These are phyloP conservation scores for Lactarius deliciosus DNA, from an alignment of 768 basidiomycete species.

Conservation along the genomic window DNA sequence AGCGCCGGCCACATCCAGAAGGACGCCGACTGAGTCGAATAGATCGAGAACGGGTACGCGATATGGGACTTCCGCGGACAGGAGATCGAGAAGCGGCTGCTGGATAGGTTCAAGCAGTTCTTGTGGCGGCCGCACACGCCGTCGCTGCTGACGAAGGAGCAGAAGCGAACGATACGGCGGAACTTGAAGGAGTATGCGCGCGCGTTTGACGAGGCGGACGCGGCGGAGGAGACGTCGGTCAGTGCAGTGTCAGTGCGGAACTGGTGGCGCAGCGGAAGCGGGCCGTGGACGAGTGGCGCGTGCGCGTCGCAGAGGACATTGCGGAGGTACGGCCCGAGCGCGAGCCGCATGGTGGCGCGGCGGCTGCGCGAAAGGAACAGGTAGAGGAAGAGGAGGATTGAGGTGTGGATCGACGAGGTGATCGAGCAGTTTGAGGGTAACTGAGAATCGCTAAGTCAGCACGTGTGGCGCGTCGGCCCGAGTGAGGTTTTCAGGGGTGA, in stretches of 20 bases:
- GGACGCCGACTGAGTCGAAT: no score
- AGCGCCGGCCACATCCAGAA: no score
- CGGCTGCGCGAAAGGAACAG: constrained; percentile 47
- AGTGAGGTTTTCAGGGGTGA: no score
- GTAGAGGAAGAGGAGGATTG: constrained; percentile 74
- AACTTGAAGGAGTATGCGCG: constrained; percentile 91
- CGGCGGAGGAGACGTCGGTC: constrained; percentile 90
- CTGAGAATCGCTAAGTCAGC: constrained; percentile 39
- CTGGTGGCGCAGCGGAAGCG: constrained; percentile 86
- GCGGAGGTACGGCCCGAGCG: constrained; percentile 50
- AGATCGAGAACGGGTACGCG: constrained; percentile 89
- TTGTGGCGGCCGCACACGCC: constrained; percentile 95
- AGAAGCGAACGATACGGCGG: constrained; percentile 81
- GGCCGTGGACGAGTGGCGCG: constrained; percentile 97
- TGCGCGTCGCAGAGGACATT: constrained; percentile 65
- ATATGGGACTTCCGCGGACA: constrained; percentile 98
- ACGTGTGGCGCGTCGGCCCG: no score
- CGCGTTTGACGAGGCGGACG: constrained; percentile 94
- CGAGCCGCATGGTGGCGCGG: constrained; percentile 36
- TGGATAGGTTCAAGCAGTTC: constrained; percentile 98
- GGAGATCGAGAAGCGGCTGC: constrained; percentile 82
- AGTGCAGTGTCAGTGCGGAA: no score
- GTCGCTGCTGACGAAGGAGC: constrained; percentile 81
- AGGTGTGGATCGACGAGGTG: constrained; percentile 92
- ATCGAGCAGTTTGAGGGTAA: constrained; percentile 87